Evolutionary conservation across 1,284 basidiomycete genomes (phyloP), one percentile per base, ranked within the genome.

Genomic region (Peniophora sp.): DNA sequence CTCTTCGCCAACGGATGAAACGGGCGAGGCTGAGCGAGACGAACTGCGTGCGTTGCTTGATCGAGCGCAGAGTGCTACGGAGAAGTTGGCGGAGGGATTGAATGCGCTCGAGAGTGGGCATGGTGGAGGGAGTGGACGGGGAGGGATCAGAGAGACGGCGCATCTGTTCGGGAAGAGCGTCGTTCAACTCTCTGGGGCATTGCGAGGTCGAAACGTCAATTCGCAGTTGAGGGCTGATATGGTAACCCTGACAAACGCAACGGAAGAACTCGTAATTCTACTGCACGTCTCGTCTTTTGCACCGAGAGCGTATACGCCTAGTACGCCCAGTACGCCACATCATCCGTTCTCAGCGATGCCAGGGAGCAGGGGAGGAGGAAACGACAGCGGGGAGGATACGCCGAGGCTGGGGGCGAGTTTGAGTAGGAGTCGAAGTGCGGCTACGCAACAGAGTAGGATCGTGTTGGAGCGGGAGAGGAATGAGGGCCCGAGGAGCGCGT

Each of bases 211-310:
- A 68, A 75, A 8, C 76, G 77, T 55, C 66, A 72, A 14, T 69
- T 84, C n/a, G 77, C 84, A 16, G 65, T 78, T 16, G 67, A 77
- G 84, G 51, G 74, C 69, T 47, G 80, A 81, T 60, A 82, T 90
- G 70, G 77, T 84, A 47, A 77, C 78, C 55, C 73, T 91, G 53
- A 86, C 83, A 38, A 85, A 87, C 57, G 77, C 83, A 23, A 88
- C 88, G 9, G 83, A 90, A 64, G 85, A 86, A 61, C 84, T 89
- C 57, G 79, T 85, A 48, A 85, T 88, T 59, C 72, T 91, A 47
- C 67, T 90, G 16, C 85, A 88, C 61, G 82, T 87, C 47, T 88
- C 88, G n/a, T 88, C 86, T 0, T 84, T 85, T 60, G 72, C 75
- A 0, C 70, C 78, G 32, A 70, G 80, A 32, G 70, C 83, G 14